Evolutionary conservation across 1,284 basidiomycete species (phyloP), one percentile per base, ranked within the genome.

Genomic region (Heimioporus retisporus): DNA sequence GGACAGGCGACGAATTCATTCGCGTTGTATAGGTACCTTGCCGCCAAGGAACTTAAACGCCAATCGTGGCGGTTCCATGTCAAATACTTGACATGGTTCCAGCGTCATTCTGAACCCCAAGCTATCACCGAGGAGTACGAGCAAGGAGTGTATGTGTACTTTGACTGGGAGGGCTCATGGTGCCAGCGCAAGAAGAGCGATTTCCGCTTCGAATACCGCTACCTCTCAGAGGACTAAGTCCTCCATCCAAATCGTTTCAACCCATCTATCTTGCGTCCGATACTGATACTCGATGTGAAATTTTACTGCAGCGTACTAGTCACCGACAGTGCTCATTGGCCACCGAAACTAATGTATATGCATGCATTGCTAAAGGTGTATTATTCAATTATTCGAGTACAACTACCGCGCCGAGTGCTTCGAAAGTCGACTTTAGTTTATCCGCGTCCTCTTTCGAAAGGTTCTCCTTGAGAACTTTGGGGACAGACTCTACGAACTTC

Each of bases 11-110:
- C 50, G 51, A 28, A 55, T 67, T 69, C 40, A 70, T 40, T 59
- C 55, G 25, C 54, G 46, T 40, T 61, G 35, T 54, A 54, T 70
- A 97, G 95, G 81, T 98, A 93, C 82, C 90, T 99, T 60, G 97
- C 98, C 2, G 98, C 98, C 11, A 96, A 96, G 77, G 98, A 99
- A 82, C 85, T 99, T 69, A 99, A 99, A 83, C 90, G 95, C 68
- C 97, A 99, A 80, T 97, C 95, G 65, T 99, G 98, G 98, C 91
- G 98, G 64, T 99, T 99, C 87, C 98, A 99, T 81, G 96, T 98
- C 73, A 99, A 99, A 83, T 99, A 99, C 80, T 83, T 99, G 69
- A 99, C 98, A 50, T 99, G 98, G 98, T 99, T 99, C 90, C 98
- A 99, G 81, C 90, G 98, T 62, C 96, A 98, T 77, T 97, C 96